Conservation (phyloP, 2,329 filamentous ascomycete species). For the Aureobasidium sp. region DNA sequence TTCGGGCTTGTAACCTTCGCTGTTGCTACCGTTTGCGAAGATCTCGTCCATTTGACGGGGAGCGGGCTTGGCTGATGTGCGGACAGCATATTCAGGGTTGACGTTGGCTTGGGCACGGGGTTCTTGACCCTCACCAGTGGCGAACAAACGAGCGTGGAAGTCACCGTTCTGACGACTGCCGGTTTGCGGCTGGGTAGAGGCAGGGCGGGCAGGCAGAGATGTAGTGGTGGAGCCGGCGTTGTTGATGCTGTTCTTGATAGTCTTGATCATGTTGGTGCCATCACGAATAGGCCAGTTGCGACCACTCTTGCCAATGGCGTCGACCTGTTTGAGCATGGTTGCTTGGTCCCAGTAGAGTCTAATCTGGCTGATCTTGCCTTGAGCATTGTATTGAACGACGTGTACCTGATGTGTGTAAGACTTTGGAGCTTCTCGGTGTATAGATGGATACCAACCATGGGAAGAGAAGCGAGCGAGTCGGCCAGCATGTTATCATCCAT, state of each 20-base stretch:
- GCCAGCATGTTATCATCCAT: slow-evolving; percentile 92
- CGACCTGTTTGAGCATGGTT: slow-evolving; percentile 83
- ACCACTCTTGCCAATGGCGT: slow-evolving; percentile 83
- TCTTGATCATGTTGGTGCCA: slow-evolving; percentile 70
- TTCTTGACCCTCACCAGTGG: slow-evolving; percentile 57
- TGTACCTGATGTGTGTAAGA: slow-evolving; percentile 50
- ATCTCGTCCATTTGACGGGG: slow-evolving; percentile 65
- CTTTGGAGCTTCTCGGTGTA: background rate
- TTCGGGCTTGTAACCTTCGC: slow-evolving; percentile 34
- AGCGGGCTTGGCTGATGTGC: slow-evolving; percentile 64
- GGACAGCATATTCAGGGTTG: slow-evolving; percentile 48
- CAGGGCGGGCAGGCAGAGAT: slow-evolving; percentile 29
- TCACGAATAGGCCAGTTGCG: slow-evolving; percentile 95
- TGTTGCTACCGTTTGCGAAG: slow-evolving; percentile 35
- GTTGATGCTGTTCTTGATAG: slow-evolving; percentile 38
- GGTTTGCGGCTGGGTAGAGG: slow-evolving; percentile 23
- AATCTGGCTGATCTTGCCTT: slow-evolving; percentile 76
- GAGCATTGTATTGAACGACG: slow-evolving; percentile 72
- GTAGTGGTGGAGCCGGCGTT: slow-evolving; percentile 18
- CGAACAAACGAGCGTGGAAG: slow-evolving; percentile 50
- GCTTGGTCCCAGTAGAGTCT: slow-evolving; percentile 94
- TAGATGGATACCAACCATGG: slow-evolving; percentile 56
- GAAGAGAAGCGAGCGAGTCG: slow-evolving; percentile 70
- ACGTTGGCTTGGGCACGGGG: slow-evolving; percentile 25
- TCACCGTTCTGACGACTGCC: slow-evolving; percentile 8